phyloP scores from a whole-genome alignment of 2,329 filamentous ascomycete genomes.

The Samsoniella hepiali region DNA sequence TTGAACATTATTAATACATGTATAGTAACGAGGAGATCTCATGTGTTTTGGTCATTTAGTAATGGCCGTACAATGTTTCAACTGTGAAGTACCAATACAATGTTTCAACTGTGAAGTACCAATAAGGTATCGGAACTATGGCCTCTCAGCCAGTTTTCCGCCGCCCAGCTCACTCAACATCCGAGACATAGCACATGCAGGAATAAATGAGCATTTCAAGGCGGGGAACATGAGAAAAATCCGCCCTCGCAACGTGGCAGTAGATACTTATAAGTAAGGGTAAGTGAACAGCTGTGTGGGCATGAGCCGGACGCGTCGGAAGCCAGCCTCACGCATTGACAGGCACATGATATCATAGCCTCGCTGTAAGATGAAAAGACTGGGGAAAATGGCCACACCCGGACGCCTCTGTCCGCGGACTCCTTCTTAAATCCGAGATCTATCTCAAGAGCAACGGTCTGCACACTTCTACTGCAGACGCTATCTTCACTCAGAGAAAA shows the following conservation, averaged over 20 bases:
- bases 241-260: not conserved
- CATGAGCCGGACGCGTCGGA: not conserved
- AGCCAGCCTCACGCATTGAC: not conserved
- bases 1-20: not conserved
- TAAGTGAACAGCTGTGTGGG: not conserved
- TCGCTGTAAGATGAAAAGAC: not conserved
- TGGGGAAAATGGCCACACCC: not conserved
- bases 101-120: too few relatives aligned
- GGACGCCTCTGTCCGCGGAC: not conserved
- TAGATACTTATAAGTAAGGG: not conserved
- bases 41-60: not conserved
- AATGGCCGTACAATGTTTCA: too few relatives aligned
- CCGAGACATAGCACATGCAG: too few relatives aligned
- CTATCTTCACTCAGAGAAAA: too few relatives aligned
- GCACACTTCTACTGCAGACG: not conserved
- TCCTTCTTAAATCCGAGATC: not conserved
- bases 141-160: too few relatives aligned
- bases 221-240: not conserved
- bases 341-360: slow-evolving; percentile 1
- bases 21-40: not conserved
- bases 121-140: too few relatives aligned
- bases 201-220: too few relatives aligned
- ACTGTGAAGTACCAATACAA: too few relatives aligned
- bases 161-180: too few relatives aligned
- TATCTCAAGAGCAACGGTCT: not conserved